These are phyloP conservation scores for Acer negundo DNA, from an alignment of 345 rosid species.

Conservation along the genomic window DNA sequence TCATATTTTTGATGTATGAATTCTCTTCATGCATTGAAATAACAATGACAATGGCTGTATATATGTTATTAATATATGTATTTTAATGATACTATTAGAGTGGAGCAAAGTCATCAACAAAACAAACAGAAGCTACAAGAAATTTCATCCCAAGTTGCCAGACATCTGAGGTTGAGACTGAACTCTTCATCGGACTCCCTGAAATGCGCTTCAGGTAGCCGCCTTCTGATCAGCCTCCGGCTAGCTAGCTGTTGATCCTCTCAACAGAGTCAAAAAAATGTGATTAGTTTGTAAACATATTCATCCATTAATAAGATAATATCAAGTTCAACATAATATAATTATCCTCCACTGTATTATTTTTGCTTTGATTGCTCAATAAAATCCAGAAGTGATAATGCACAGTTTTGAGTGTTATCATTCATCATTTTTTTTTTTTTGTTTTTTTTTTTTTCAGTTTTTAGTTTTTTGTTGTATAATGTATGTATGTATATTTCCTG, in stretches of 20 bases:
- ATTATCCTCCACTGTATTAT: neutral
- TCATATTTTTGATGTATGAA: too few species aligned
- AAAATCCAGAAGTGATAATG: neutral
- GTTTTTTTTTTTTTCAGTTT: too few species aligned
- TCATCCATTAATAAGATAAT: neutral
- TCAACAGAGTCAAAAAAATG: neutral
- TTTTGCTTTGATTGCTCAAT: neutral
- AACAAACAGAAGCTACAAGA: slow-evolving; percentile 15
- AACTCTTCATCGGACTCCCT: slow-evolving; percentile 52
- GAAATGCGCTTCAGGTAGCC: slow-evolving; percentile 10
- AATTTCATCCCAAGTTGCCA: slow-evolving; percentile 25
- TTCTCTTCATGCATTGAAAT: too few species aligned
- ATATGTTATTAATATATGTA: neutral
- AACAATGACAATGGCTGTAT: too few species aligned
- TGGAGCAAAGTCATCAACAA: slow-evolving; percentile 19
- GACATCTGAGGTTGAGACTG: slow-evolving; percentile 50
- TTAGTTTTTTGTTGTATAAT: too few species aligned
- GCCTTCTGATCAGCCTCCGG: neutral
- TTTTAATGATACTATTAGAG: neutral
- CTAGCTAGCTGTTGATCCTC: neutral
- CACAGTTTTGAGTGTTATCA: too few species aligned
- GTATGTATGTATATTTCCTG: too few species aligned
- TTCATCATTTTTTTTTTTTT: too few species aligned
- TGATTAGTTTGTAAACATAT: neutral
- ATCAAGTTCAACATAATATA: neutral